A percentile compares a stretch with the other conserved stretches of the same genome.
Evolutionary conservation across 2,329 filamentous ascomycete species (phyloP).

Genomic region (Botrytis paeoniae): DNA sequence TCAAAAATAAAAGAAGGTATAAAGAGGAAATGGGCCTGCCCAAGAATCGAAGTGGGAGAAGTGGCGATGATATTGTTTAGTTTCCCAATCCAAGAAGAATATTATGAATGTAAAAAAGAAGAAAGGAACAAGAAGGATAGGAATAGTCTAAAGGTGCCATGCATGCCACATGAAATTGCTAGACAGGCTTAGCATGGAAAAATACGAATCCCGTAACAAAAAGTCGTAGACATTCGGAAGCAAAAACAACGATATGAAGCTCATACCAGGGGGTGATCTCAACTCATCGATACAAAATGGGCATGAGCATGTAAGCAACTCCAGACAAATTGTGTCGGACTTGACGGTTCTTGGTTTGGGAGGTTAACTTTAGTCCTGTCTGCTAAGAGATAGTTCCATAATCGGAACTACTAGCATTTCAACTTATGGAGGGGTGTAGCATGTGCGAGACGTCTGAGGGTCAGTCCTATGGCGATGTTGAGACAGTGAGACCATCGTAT

Average conservation of each 20-base stretch:
- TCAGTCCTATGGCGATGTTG: constrained; percentile 6
- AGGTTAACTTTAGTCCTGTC: background rate
- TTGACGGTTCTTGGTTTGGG: background rate
- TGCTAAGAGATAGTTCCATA: background rate
- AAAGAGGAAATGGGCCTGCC: constrained; percentile 31
- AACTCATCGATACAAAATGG: constrained; percentile 3
- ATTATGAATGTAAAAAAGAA: constrained; percentile 19
- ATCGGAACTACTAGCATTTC: background rate
- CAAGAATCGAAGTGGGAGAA: constrained; percentile 27
- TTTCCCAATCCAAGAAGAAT: constrained; percentile 25
- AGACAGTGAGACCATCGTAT: constrained; percentile 1
- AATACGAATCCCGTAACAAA: constrained; percentile 3
- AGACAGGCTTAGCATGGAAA: constrained; percentile 22
- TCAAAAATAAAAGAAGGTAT: constrained; percentile 25
- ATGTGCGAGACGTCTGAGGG: constrained; percentile 8
- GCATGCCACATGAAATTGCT: constrained; percentile 17
- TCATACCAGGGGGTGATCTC: background rate
- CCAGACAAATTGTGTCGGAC: constrained; percentile 16
- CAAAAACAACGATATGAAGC: constrained; percentile 1
- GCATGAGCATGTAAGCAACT: background rate
- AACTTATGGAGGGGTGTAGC: background rate
- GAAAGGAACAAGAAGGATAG: constrained; percentile 15
- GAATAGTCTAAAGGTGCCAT: constrained; percentile 22
- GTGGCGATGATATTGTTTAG: constrained; percentile 28
- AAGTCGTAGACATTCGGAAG: background rate